Evolutionary conservation across 2,329 filamentous ascomycete species (phyloP), one percentile per base, ranked within the genome.

Genomic region (Clonostachys solani): DNA sequence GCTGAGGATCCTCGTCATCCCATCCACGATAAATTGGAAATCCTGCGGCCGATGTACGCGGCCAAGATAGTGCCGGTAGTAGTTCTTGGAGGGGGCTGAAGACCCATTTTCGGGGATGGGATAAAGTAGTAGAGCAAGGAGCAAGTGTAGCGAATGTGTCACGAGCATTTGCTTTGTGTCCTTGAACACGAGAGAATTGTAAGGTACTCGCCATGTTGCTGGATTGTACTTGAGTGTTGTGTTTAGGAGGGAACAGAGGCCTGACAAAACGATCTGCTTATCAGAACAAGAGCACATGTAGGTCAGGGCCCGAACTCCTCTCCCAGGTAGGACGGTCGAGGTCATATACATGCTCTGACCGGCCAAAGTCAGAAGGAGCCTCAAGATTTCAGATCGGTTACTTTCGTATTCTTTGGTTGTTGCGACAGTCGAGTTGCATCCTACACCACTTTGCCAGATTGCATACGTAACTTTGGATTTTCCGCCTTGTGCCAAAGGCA

Each of bases 391-490:
- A 54, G 87, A 91, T 49, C 94, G 83, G 66, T 96, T 96, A 69
- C 80, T 95, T 70, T 99, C 94, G 49, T 89, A 86, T 58, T 97
- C 92, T 64, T 90, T 95, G 45, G 86, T 96, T 5, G 91, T 92
- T 10, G 86, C 86, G 56, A 95, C 84, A 6, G 91, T 83, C 15
- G 87, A 89, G 65, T 96, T 95, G 73, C 92, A 97, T 13, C 94
- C 94, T 33, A 99, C 92, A 43, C 94, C 94, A 61, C 89, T 97
- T 70, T 96, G 91, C 94, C 94, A 99, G 62, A 99, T 97, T 46
- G 90, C 87, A 67, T 94, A 96, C 8, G 86, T 87, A 47, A 96
- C 87, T 64, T 94, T 95, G 52, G 80, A 79, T 60, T 87, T 90
- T 46, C 82, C 81, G 48, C 83, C 77, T 13, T 83, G 77, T 40